These are phyloP conservation scores for Komagataella phaffii DNA, from an alignment of 805 yeast species.

Conservation along the genomic window DNA sequence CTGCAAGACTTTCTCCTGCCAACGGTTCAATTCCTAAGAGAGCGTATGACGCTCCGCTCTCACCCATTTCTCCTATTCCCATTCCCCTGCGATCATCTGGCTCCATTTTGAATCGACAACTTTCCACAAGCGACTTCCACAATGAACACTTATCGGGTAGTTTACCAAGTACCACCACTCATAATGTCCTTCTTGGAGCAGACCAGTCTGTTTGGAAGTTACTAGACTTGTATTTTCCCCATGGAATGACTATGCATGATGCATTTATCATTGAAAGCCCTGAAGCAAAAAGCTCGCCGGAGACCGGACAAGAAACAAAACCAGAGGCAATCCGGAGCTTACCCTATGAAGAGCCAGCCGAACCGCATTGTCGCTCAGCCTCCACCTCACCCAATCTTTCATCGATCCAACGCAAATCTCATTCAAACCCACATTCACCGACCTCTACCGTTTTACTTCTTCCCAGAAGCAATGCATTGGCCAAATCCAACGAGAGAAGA, in stretches of 20 bases:
- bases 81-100: not conserved
- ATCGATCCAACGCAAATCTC: constrained; percentile 1
- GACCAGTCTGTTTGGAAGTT: constrained; percentile 47
- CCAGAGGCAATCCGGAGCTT: not conserved
- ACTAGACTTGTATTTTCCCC: constrained; percentile 45
- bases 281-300: not conserved
- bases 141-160: not conserved
- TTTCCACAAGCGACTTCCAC: not conserved
- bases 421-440: constrained; percentile 1
- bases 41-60: constrained; percentile 1
- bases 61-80: not conserved
- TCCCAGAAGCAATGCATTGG: not conserved
- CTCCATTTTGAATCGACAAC: not conserved
- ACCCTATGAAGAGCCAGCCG: not conserved
- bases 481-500: not conserved
- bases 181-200: constrained; percentile 2
- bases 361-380: constrained; percentile 3
- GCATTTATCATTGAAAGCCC: constrained; percentile 49
- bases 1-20: constrained; percentile 2
- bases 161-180: not conserved
- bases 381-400: constrained; percentile 3
- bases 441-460: constrained; percentile 1
- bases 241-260: constrained; percentile 56
- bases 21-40: constrained; percentile 3
- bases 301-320: not conserved